Evolutionary conservation across 371 early-diverging fungal genomes (phyloP), one percentile per base, ranked within the genome.

Genomic region (Choanephora cucurbitarum): DNA sequence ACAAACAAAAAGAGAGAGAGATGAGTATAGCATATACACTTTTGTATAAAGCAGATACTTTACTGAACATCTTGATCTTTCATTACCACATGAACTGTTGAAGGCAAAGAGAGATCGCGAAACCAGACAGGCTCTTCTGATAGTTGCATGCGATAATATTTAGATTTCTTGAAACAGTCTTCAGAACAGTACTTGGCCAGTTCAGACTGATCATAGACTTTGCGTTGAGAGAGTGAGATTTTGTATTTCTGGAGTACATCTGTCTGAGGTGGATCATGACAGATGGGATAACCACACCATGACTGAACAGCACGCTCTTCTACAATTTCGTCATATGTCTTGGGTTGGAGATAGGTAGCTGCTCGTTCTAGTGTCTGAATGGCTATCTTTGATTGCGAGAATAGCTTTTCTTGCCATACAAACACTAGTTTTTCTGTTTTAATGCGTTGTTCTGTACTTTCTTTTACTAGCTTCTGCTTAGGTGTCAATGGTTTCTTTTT

Each of bases 271-370:
- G 22, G 14, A 13, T 68, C 57, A 17, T 55, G 57, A 55, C 91
- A 90, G 3, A 88, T 61, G 10, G 91, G 88, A 54, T 90, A 90
- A 3, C 89, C 91, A 59, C 91, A 90, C 40, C 79, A 71, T 32
- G 72, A 70, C 48, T 80, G 83, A 6, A 86, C 80, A 13, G 69
- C 72, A 19, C 90, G 74, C 64, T 90, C 90, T 49, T 82, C 81
- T 44, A 90, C 64, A 21, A 87, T 70, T 19, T 86, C 88, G 3
- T 66, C 67, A 58, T 84, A 90, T 3, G 84, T 79, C 22, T 62
- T 65, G 0, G 83, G 84, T 31, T 72, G 75, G 9, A 81, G 40
- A 15, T 72, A 66, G 3, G 53, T 43, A 1, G 73, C 74, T 11
- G 79, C 77, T 18, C 72, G 57, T 37, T 60, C 55, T 9, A 81